These are phyloP conservation scores for Schwanniomyces pseudopolymorphus DNA, from an alignment of 805 yeast species.

Conservation along the genomic window DNA sequence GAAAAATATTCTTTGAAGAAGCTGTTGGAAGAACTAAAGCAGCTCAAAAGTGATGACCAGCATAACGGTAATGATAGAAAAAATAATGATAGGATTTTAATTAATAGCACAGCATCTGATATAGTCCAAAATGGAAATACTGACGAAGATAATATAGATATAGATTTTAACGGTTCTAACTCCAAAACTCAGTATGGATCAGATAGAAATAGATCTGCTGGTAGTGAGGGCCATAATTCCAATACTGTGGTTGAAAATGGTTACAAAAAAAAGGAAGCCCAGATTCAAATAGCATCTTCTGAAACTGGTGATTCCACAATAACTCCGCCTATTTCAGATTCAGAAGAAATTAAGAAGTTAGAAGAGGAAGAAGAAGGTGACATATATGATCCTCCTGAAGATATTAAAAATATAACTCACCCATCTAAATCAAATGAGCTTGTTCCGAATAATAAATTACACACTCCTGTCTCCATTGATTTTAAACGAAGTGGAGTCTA, in stretches of 20 bases:
- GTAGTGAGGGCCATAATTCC: not conserved
- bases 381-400: not conserved
- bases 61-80: not conserved
- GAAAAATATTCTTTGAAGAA: not conserved
- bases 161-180: not conserved
- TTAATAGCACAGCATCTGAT: not conserved
- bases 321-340: slow-evolving; percentile 4
- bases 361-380: not conserved
- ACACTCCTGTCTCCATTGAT: not conserved
- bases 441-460: not conserved
- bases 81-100: not conserved
- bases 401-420: not conserved
- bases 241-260: not conserved
- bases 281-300: not conserved
- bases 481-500: not conserved
- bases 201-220: not conserved
- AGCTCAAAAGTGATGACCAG: not conserved
- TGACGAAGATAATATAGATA: not conserved
- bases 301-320: not conserved
- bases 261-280: not conserved
- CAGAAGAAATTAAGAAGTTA: slow-evolving; percentile 1
- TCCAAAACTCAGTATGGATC: not conserved
- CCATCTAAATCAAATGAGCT: not conserved
- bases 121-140: not conserved
- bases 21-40: not conserved